phyloP scores from a whole-genome alignment of 768 basidiomycete species.

The Termitomyces sp. region DNA sequence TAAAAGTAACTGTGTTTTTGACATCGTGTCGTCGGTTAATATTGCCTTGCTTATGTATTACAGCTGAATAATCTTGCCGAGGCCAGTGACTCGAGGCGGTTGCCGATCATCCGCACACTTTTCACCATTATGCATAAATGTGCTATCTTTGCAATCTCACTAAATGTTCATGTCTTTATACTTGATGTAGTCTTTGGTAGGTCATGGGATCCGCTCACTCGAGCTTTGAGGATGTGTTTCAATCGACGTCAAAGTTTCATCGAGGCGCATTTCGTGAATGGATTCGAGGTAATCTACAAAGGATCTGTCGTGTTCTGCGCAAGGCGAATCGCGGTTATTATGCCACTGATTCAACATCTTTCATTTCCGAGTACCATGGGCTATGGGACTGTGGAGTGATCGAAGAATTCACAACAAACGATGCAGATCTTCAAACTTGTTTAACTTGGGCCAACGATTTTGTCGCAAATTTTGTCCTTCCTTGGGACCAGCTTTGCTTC shows the following conservation, averaged over 20 bases:
- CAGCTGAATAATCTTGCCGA: no score
- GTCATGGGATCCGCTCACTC: no score
- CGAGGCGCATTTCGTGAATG: neutral
- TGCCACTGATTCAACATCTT: conserved; percentile 7
- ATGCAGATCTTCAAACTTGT: neutral
- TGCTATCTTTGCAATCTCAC: no score
- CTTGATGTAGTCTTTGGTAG: neutral
- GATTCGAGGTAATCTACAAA: conserved; percentile 2
- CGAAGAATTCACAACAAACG: neutral
- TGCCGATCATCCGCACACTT: no score
- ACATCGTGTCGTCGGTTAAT: neutral
- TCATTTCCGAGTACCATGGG: conserved; percentile 11
- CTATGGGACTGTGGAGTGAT: neutral
- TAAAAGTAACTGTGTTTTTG: conserved; percentile 25
- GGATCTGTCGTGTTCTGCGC: conserved; percentile 11
- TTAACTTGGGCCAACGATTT: neutral
- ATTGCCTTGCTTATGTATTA: neutral
- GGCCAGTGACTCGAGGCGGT: no score
- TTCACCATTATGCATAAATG: no score
- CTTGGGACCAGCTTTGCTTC: neutral
- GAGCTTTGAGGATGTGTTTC: conserved; percentile 2
- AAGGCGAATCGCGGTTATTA: conserved; percentile 6
- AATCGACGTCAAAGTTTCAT: conserved; percentile 1
- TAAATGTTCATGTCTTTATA: neutral
- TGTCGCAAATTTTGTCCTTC: neutral